Percentiles rank a stretch among this genome's conserved stretches.
These are phyloP conservation scores for Stagonosporopsis chrysanthemi DNA, from an alignment of 2,329 filamentous ascomycete genomes.

Conservation along the genomic window DNA sequence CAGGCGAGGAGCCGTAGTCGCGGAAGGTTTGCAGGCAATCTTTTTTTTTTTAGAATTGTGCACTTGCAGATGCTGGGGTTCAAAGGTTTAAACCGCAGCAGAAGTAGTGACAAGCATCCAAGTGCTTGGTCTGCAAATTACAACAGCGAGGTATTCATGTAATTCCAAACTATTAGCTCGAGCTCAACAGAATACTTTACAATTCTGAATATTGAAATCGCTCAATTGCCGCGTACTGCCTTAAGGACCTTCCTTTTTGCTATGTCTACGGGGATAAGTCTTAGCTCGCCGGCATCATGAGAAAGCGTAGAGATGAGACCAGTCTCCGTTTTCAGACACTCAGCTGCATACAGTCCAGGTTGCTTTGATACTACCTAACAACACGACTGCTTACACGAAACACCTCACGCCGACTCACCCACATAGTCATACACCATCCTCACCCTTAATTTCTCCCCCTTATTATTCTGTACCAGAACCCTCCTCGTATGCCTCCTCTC, in stretches of 20 bases:
- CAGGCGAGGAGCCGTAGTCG: neutral
- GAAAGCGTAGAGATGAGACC: neutral
- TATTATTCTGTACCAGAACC: slow-evolving; percentile 15
- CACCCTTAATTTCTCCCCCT: slow-evolving; percentile 18
- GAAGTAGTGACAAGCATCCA: too few species aligned
- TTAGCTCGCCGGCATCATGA: neutral
- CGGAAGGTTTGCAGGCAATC: too few species aligned
- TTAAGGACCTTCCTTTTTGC: too few species aligned
- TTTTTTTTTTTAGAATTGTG: too few species aligned
- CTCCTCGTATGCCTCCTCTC: slow-evolving; percentile 22
- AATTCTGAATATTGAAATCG: too few species aligned
- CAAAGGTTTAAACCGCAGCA: too few species aligned
- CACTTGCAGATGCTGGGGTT: too few species aligned
- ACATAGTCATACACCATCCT: slow-evolving; percentile 27
- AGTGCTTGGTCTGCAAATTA: neutral
- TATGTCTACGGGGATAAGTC: neutral
- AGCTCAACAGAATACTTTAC: too few species aligned
- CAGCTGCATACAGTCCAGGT: neutral
- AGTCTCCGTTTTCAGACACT: neutral
- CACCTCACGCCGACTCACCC: neutral
- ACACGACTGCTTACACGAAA: neutral
- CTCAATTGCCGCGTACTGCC: too few species aligned
- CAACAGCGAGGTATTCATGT: neutral
- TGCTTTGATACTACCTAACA: neutral
- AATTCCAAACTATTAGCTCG: too few species aligned